Percentiles rank a stretch among this genome's conserved stretches.
These are phyloP conservation scores for Diplocarpon rosae DNA, from an alignment of 2,329 filamentous ascomycete genomes.

Conservation along the genomic window DNA sequence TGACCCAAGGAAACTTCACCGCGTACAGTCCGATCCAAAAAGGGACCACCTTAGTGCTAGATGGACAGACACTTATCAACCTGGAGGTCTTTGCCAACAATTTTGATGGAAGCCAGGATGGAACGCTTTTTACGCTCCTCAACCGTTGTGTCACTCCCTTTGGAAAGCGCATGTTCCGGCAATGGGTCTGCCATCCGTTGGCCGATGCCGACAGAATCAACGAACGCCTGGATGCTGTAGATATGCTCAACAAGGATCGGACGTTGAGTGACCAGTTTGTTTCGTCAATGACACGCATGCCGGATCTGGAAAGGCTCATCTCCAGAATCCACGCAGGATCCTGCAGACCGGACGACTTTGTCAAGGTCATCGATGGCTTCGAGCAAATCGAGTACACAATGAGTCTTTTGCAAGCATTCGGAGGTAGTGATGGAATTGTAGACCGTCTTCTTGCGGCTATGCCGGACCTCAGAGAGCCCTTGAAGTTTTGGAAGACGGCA, in stretches of 20 bases:
- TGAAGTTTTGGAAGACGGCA: constrained; percentile 81
- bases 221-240: constrained; percentile 85
- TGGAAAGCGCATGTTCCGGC: constrained; percentile 87
- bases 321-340: constrained; percentile 86
- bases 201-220: constrained; percentile 84
- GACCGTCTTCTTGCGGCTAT: constrained; percentile 74
- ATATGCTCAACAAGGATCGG: constrained; percentile 76
- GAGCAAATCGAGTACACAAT: constrained; percentile 97
- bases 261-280: constrained; percentile 79
- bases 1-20: constrained; percentile 84
- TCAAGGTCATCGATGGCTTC: constrained; percentile 87
- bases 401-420: constrained; percentile 61
- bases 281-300: constrained; percentile 79
- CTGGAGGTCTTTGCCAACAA: constrained; percentile 95
- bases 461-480: constrained; percentile 66
- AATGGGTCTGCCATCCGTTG: constrained; percentile 95
- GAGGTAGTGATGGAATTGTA: constrained; percentile 71
- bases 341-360: constrained; percentile 87
- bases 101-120: constrained; percentile 72
- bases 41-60: constrained; percentile 75
- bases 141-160: constrained; percentile 96
- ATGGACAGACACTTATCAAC: constrained; percentile 94
- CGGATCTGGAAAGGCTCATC: constrained; percentile 86
- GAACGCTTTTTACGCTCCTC: constrained; percentile 80
- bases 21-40: constrained; percentile 90